A percentile compares a stretch with the other conserved stretches of the same genome.
phyloP scores from a whole-genome alignment of 1,284 basidiomycete species.

The Trametes polyzona region DNA sequence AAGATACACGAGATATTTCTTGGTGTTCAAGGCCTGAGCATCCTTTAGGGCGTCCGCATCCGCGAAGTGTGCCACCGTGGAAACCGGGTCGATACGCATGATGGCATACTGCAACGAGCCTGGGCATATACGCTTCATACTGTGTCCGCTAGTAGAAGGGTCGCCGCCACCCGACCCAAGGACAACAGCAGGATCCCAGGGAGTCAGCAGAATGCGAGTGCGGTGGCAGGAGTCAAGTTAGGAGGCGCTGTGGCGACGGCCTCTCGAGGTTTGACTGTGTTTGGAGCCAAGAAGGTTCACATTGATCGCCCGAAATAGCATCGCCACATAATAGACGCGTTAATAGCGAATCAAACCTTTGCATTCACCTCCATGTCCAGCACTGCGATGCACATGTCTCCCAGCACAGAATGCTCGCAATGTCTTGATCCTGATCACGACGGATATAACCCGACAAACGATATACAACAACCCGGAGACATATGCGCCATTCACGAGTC shows the following conservation, averaged over 20 bases:
- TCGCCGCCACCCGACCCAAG: too few species aligned
- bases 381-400: neutral
- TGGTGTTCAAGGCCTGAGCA: neutral
- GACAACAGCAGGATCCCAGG: neutral
- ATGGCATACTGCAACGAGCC: slow-evolving; percentile 6
- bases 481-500: neutral
- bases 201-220: neutral
- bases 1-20: slow-evolving; percentile 14
- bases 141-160: neutral
- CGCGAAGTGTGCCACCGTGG: slow-evolving; percentile 3
- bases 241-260: neutral
- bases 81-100: slow-evolving; percentile 7
- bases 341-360: neutral
- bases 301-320: neutral
- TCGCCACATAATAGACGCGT: neutral
- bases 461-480: too few species aligned
- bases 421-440: neutral
- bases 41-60: neutral
- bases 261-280: too few species aligned
- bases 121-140: slow-evolving; percentile 3
- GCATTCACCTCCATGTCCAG: neutral
- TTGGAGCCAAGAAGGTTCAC: neutral
- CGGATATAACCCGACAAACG: too few species aligned
- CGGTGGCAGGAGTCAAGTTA: neutral
- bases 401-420: neutral